Percentiles rank a stretch among this genome's conserved stretches.
Conservation (phyloP, 768 basidiomycete species). For the Boletellus emodensis region DNA sequence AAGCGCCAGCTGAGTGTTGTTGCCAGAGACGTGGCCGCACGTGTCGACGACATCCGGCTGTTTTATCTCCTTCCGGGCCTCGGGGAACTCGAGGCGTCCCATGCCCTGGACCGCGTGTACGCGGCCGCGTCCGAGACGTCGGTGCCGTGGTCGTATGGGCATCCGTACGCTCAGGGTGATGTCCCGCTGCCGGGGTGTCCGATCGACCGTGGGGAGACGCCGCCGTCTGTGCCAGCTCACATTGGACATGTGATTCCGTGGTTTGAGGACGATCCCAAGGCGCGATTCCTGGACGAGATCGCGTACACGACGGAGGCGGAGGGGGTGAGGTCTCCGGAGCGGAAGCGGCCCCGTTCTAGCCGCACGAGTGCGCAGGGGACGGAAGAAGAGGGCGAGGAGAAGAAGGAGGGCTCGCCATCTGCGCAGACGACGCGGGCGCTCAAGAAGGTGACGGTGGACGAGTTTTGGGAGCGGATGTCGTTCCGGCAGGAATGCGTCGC, state of each 20-base stretch:
- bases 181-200: conserved; percentile 42
- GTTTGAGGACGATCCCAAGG: conserved; percentile 97
- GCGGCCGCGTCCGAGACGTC: conserved; percentile 18
- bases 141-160: conserved; percentile 67
- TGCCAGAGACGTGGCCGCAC: conserved; percentile 36
- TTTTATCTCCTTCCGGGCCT: conserved; percentile 73
- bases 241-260: conserved; percentile 79
- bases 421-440: conserved; percentile 51
- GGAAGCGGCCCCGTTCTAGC: conserved; percentile 49
- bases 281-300: conserved; percentile 89
- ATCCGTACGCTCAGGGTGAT: conserved; percentile 58
- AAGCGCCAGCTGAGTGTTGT: conserved; percentile 64
- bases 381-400: conserved; percentile 22
- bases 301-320: conserved; percentile 64
- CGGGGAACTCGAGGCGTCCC: conserved; percentile 59
- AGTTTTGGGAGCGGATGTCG: conserved; percentile 98
- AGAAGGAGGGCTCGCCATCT: conserved; percentile 9
- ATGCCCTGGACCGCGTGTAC: conserved; percentile 45
- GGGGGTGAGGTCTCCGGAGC: conserved; percentile 54
- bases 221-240: conserved; percentile 2
- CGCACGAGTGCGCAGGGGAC: not conserved
- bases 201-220: conserved; percentile 34
- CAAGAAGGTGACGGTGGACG: conserved; percentile 57
- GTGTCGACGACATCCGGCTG: conserved; percentile 26
- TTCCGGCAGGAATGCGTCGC: conserved; percentile 92